Evolutionary conservation across 441 rosid species (phyloP), one percentile per base, ranked within the genome.

Genomic region (Aleurites moluccanus): DNA sequence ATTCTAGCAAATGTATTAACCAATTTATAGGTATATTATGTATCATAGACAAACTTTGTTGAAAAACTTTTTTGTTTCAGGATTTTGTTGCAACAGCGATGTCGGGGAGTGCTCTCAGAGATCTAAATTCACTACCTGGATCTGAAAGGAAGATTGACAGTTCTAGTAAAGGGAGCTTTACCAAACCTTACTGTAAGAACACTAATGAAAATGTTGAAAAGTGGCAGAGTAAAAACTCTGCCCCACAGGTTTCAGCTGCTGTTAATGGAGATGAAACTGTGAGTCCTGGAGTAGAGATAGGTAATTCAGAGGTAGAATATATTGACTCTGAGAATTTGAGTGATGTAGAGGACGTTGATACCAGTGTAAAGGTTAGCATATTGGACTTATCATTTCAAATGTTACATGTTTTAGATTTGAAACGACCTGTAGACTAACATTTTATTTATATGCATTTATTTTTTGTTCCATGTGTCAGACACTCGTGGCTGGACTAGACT

Each of bases 21-120:
- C 73, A 4, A 53, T 30, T 25, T 25, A 23, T 35, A 18, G 30
- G 21, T 49, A 1, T 33, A 11, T 6, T 53, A 27, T 42, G 13
- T 56, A 27, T 67, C 15, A 20, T 60, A 56, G 63, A 67, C 25
- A 49, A 40, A 20, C 67, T 74, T 64, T 42, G 5, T n/a, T 65
- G 72, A 44, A 25, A 30, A 15, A 15, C 10, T 60, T 49, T 23
- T 53, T 74, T 72, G 20, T 38, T 75, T 73, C 78, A 82, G 80
- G 73, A 10, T 66, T 75, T 53, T 67, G 42, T 69, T 27, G 47
- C 61, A 73, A 42, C 75, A 77, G 74, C 75, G 38, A 94, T 92
- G 97, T 88, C 97, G 61, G 90, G 70, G 75, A 84, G 67, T 73
- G 92, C 97, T 65, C 87, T 90, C 45, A 86, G 84, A 82, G 94